A percentile compares a stretch with the other conserved stretches of the same genome.
These are phyloP conservation scores for Chalciporus piperatus DNA, from an alignment of 768 basidiomycete genomes.

Conservation along the genomic window DNA sequence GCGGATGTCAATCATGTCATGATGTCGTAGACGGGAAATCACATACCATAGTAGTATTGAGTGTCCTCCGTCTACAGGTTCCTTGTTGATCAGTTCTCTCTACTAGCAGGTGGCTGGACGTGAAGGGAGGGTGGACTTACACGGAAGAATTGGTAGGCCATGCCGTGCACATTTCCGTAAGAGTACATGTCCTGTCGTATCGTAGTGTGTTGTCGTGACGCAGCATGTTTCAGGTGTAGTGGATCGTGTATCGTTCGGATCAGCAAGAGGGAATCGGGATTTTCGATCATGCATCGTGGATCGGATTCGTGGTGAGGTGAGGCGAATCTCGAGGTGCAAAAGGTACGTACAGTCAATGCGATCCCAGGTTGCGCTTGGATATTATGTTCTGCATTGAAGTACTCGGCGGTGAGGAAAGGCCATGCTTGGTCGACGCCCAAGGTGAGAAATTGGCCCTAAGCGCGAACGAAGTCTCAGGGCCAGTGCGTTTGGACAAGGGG, in stretches of 20 bases:
- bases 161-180: slow-evolving; percentile 52
- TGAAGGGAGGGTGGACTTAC: slow-evolving; percentile 23
- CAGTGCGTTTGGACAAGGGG: not conserved
- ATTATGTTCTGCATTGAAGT: slow-evolving; percentile 47
- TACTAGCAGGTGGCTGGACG: not conserved
- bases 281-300: not conserved
- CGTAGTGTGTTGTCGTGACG: not conserved
- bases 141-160: slow-evolving; percentile 46
- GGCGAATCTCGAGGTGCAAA: not conserved
- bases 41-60: slow-evolving; percentile 41
- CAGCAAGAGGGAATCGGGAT: not conserved
- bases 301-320: not conserved
- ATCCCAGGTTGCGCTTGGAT: slow-evolving; percentile 55
- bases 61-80: slow-evolving; percentile 51
- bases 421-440: slow-evolving; percentile 56
- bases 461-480: no score
- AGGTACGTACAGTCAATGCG: slow-evolving; percentile 31
- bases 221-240: not conserved
- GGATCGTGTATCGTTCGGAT: not conserved
- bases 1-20: no score
- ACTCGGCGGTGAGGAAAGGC: slow-evolving; percentile 50
- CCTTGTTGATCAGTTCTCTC: not conserved
- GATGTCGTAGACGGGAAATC: not conserved
- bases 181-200: slow-evolving; percentile 44
- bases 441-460: slow-evolving; percentile 52